Conservation (phyloP, 148 eudicot genomes). For the Simmondsia chinensis region DNA sequence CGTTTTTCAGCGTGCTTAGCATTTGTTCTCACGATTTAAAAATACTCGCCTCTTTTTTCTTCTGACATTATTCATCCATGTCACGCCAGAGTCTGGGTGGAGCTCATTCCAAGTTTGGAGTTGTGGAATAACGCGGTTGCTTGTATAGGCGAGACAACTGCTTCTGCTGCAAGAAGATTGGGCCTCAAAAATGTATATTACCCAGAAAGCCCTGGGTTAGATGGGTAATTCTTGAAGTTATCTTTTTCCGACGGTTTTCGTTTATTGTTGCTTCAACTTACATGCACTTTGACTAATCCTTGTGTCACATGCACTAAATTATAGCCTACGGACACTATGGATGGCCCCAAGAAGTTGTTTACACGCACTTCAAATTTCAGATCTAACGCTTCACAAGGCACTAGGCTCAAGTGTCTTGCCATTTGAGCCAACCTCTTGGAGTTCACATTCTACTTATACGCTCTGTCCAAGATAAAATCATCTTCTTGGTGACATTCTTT, state of each 20-base stretch:
- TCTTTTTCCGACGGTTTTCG: no score
- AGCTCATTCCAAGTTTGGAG: conserved; percentile 39
- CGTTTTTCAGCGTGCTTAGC: not conserved
- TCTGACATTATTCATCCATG: not conserved
- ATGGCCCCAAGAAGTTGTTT: no score
- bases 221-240: conserved; percentile 46
- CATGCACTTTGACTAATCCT: no score
- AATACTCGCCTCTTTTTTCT: not conserved
- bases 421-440: no score
- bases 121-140: conserved; percentile 57
- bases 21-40: not conserved
- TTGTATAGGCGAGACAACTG: conserved; percentile 98
- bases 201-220: conserved; percentile 74
- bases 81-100: conserved; percentile 68
- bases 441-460: no score
- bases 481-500: no score
- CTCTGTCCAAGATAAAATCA: no score
- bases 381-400: conserved; percentile 1
- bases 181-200: conserved; percentile 69
- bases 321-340: no score
- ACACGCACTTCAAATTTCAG: not conserved
- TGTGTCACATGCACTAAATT: no score
- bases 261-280: no score
- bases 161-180: conserved; percentile 64
- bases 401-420: no score